Conservation (phyloP, 768 basidiomycete species). For the Myochromella boudieri region DNA sequence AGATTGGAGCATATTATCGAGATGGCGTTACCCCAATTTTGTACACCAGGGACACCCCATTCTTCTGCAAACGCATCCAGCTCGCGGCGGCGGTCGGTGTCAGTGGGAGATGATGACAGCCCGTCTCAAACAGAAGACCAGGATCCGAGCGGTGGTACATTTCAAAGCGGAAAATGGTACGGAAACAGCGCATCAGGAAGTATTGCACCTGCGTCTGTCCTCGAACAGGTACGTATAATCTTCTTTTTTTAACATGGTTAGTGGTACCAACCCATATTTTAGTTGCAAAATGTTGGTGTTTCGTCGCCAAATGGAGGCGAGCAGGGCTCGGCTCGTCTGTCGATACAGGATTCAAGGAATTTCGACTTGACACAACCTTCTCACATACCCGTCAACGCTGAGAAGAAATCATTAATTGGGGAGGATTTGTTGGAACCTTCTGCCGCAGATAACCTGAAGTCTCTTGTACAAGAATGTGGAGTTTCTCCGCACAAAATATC, state of each 20-base stretch:
- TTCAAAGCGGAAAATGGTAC: slow-evolving; percentile 86
- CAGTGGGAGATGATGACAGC: slow-evolving; percentile 63
- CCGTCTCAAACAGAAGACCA: slow-evolving; percentile 77
- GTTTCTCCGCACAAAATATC: slow-evolving; percentile 89
- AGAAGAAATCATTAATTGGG: slow-evolving; percentile 29
- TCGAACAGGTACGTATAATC: slow-evolving; percentile 64
- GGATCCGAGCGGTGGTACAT: slow-evolving; percentile 71
- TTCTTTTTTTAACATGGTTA: neutral
- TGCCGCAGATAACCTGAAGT: slow-evolving; percentile 81
- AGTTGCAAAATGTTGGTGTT: slow-evolving; percentile 30
- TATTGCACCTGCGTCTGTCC: slow-evolving; percentile 73
- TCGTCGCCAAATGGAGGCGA: slow-evolving; percentile 10
- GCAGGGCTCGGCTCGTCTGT: slow-evolving; percentile 7
- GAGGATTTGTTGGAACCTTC: slow-evolving; percentile 48
- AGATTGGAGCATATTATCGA: slow-evolving; percentile 84
- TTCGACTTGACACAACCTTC: slow-evolving; percentile 12
- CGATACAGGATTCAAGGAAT: slow-evolving; percentile 12
- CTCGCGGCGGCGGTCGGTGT: slow-evolving; percentile 46
- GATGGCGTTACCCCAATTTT: slow-evolving; percentile 74
- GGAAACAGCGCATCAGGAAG: slow-evolving; percentile 84
- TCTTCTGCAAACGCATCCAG: slow-evolving; percentile 25
- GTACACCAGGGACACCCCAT: slow-evolving; percentile 39
- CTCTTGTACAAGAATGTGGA: slow-evolving; percentile 89
- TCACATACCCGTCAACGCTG: slow-evolving; percentile 3
- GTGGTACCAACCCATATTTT: neutral